These are phyloP conservation scores for Drechslerella stenobrocha DNA, from an alignment of 2,329 filamentous ascomycete species.

Conservation along the genomic window DNA sequence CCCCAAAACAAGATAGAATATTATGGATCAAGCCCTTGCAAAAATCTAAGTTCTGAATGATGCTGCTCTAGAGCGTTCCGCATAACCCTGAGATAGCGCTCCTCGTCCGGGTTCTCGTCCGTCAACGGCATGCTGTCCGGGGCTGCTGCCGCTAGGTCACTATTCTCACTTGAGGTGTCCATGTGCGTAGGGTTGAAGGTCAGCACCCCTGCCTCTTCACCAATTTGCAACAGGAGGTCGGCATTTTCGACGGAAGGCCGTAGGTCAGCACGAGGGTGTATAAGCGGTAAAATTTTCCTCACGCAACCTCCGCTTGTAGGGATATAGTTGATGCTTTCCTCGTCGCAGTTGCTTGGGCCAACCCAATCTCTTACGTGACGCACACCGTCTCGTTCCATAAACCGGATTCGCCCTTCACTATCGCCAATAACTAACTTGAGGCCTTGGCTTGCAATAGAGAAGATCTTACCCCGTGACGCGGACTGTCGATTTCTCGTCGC, in stretches of 20 bases:
- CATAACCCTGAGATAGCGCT: slow-evolving; percentile 25
- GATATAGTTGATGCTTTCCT: slow-evolving; percentile 53
- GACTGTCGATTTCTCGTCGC: slow-evolving; percentile 75
- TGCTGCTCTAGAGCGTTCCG: slow-evolving; percentile 25
- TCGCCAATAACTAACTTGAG: slow-evolving; percentile 81
- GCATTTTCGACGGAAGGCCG: slow-evolving; percentile 46
- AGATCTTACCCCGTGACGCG: slow-evolving; percentile 74
- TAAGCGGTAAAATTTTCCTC: slow-evolving; percentile 16
- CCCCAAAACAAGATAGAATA: neutral
- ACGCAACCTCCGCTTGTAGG: slow-evolving; percentile 13
- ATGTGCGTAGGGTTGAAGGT: slow-evolving; percentile 20
- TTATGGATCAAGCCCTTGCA: slow-evolving; percentile 7
- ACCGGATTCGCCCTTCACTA: slow-evolving; percentile 79
- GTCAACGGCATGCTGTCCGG: neutral
- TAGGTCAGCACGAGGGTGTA: slow-evolving; percentile 48
- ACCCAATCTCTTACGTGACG: slow-evolving; percentile 59
- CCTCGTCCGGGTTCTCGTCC: slow-evolving; percentile 1
- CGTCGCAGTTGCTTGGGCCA: slow-evolving; percentile 56
- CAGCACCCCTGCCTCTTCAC: slow-evolving; percentile 32
- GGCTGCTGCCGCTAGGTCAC: neutral
- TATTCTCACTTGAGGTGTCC: neutral
- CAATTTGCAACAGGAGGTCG: slow-evolving; percentile 32
- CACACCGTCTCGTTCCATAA: slow-evolving; percentile 81
- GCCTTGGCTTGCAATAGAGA: slow-evolving; percentile 80
- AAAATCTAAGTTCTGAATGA: slow-evolving; percentile 23